A percentile compares a stretch with the other conserved stretches of the same genome.
These are phyloP conservation scores for Pseudocercospora fijiensis DNA, from an alignment of 2,329 filamentous ascomycete species.

Conservation along the genomic window DNA sequence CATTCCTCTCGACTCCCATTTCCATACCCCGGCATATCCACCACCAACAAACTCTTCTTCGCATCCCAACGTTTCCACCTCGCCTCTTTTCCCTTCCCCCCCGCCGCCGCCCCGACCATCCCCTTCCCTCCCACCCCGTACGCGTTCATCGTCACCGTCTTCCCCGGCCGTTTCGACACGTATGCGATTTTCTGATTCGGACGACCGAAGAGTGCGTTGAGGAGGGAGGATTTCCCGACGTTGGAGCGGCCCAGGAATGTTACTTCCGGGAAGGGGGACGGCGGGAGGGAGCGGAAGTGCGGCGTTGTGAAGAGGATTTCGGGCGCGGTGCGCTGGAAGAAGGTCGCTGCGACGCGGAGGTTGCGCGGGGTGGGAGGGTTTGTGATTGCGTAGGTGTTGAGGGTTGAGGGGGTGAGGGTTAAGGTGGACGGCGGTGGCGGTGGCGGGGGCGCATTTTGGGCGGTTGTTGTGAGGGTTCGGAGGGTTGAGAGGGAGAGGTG, in stretches of 20 bases:
- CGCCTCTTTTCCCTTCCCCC: constrained; percentile 33
- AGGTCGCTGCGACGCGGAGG: constrained; percentile 43
- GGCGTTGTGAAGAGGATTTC: constrained; percentile 60
- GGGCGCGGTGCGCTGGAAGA: constrained; percentile 51
- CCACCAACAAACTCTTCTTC: constrained; percentile 53
- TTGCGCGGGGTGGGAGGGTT: constrained; percentile 38
- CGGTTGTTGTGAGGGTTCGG: constrained; percentile 5
- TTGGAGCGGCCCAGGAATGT: constrained; percentile 69
- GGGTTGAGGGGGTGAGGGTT: constrained; percentile 31
- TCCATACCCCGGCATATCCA: constrained; percentile 73
- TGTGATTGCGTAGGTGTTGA: constrained; percentile 38
- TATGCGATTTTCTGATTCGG: constrained; percentile 47
- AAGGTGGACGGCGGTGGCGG: constrained; percentile 27
- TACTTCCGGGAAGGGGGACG: constrained; percentile 57
- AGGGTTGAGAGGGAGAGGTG: constrained; percentile 9
- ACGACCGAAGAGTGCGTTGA: constrained; percentile 62
- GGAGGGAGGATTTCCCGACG: constrained; percentile 65
- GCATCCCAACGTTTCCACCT: constrained; percentile 39
- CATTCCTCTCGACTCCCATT: constrained; percentile 61
- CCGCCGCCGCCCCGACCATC: constrained; percentile 13
- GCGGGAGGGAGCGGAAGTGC: constrained; percentile 60
- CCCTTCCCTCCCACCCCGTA: constrained; percentile 56
- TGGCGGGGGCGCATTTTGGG: constrained; percentile 7
- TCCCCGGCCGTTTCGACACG: constrained; percentile 60
- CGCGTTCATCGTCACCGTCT: constrained; percentile 65